These are phyloP conservation scores for Vicia sativa DNA, from an alignment of 306 rosid species.

Conservation along the genomic window DNA sequence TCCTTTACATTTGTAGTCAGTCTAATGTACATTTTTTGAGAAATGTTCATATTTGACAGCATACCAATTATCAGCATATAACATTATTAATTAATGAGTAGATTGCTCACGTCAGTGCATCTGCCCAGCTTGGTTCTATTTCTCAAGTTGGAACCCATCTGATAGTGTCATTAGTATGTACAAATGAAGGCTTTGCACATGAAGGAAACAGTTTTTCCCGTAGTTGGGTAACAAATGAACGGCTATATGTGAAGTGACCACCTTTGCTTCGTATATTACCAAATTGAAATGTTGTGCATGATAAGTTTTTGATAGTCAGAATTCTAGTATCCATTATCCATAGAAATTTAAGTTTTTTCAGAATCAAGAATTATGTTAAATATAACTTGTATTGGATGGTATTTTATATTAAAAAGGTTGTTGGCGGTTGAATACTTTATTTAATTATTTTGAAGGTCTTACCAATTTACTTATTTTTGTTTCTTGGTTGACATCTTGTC, in stretches of 20 bases:
- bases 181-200: constrained; percentile 8
- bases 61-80: background rate
- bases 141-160: background rate
- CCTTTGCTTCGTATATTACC: constrained; percentile 6
- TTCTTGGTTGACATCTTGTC: constrained; percentile 20
- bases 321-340: constrained; percentile 3
- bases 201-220: constrained; percentile 3
- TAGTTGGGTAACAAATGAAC: constrained; percentile 16
- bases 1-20: background rate
- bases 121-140: constrained; percentile 1
- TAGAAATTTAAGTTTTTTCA: background rate
- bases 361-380: constrained; percentile 33
- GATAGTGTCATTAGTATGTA: constrained; percentile 17
- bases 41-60: background rate
- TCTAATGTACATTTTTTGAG: background rate
- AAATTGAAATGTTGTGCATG: constrained; percentile 15
- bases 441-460: constrained; percentile 8
- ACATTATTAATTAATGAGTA: background rate
- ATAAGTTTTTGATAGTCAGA: constrained; percentile 19
- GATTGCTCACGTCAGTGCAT: background rate
- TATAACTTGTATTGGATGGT: constrained; percentile 7
- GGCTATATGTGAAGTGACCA: constrained; percentile 20
- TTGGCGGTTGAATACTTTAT: constrained; percentile 24
- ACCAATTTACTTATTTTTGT: background rate
- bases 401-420: constrained; percentile 24